phyloP scores from a whole-genome alignment of 1,284 basidiomycete genomes.

The Xerocomus cyaneibrunnescens region DNA sequence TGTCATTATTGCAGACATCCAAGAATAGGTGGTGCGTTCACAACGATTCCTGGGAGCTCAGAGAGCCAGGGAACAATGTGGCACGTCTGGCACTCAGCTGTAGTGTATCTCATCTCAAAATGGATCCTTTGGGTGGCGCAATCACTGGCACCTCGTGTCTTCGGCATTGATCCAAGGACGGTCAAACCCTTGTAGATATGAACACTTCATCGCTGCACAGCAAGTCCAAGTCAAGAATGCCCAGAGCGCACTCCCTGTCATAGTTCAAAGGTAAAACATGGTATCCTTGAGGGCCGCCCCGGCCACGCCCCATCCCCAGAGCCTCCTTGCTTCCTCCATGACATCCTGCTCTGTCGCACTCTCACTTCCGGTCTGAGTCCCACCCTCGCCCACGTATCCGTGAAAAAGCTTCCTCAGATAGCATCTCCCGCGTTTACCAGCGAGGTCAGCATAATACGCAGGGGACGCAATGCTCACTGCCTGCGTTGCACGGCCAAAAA shows the following conservation, averaged over 20 bases:
- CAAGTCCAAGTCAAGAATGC: no score
- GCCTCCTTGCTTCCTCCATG: constrained; percentile 47
- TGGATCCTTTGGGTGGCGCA: no score
- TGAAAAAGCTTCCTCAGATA: constrained; percentile 70
- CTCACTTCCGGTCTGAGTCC: constrained; percentile 31
- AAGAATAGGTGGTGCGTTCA: not conserved
- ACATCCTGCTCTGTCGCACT: constrained; percentile 47
- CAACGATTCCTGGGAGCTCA: not conserved
- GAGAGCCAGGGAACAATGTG: not conserved
- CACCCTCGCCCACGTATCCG: constrained; percentile 39
- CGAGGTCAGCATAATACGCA: constrained; percentile 75
- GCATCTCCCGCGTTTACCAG: constrained; percentile 76
- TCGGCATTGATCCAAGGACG: no score
- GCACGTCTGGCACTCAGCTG: no score
- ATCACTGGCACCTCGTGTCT: no score
- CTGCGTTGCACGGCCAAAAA: constrained; percentile 79
- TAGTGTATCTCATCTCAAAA: no score
- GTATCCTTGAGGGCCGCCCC: constrained; percentile 54
- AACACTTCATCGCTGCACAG: no score
- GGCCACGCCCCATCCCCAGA: constrained; percentile 60
- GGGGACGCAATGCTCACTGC: constrained; percentile 76
- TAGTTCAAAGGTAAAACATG: constrained; percentile 71
- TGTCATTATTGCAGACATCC: not conserved
- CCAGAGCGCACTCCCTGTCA: no score
- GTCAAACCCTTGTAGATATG: no score